Base-by-base conservation (phyloP, 164 flowering plant species). In the Berberis thunbergii region DNA sequence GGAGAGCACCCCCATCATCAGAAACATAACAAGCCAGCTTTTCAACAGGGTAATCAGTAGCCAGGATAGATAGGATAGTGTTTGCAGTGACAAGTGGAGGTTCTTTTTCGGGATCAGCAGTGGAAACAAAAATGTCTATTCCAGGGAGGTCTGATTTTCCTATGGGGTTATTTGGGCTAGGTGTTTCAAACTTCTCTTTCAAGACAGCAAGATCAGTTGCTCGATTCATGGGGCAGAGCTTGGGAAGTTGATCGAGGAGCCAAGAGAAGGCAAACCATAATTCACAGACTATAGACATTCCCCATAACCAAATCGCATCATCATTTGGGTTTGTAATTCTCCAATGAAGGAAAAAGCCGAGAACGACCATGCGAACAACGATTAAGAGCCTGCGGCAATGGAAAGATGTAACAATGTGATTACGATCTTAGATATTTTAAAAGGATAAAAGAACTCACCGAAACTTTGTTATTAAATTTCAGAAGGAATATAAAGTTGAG, bases 21-120 rank as follows among this genome's bases (percentile, higher is more conserved):
- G 98, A 91, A n/a, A 91, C 84, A 64, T 92, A 92, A 60, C 98
- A 92, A 2, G 98, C 73, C 4, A 89, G 89, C 78, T 87, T 89
- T 60, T 92, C 91, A 54, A 87, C 93, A 7, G 98, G 98, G 62
- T 92, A 92, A 54, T 92, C 93, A 60, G 87, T 87, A 6, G 98
- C 93, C 48, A 92, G 81, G 44, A 92, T 89, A 0, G 98, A 92
- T 5, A 92, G 79, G n/a, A 91, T 86, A 49, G 96, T 89, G 72
- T 91, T 91, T 59, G 98, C 90, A 67, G 96, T 88, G 49, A 85
- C 91, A 43, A 92, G 79, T 6, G 96, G 96, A 0, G 96, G 98
- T 65, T 92, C 98, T 69, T 89, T 92, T 73, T 87, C 98, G 0
- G 98, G 96, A 73, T 92, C 98, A 43, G 96, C 98, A 8, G 98